Percentiles rank a stretch among this genome's conserved stretches.
These are phyloP conservation scores for Camillea tinctor DNA, from an alignment of 2,329 filamentous ascomycete species.

Conservation along the genomic window DNA sequence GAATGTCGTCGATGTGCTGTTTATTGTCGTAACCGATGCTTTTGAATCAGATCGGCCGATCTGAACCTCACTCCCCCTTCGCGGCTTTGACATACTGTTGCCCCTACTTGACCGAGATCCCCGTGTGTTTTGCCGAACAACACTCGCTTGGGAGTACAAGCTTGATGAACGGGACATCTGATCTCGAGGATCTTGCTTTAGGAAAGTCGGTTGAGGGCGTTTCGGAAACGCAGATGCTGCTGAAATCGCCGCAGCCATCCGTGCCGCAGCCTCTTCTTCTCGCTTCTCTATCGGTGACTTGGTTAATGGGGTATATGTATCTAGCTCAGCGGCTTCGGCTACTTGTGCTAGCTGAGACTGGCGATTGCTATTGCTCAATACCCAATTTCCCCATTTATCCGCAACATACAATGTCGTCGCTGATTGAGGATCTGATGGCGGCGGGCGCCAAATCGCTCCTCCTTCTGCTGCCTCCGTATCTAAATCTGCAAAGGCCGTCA, in stretches of 20 bases:
- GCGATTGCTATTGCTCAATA: conserved; percentile 41
- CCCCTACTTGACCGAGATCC: conserved; percentile 15
- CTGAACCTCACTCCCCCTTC: conserved; percentile 16
- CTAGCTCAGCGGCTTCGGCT: conserved; percentile 24
- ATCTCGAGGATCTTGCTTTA: conserved; percentile 18
- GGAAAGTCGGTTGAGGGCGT: conserved; percentile 33
- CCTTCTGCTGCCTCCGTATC: conserved; percentile 34
- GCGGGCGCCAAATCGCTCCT: conserved; percentile 51
- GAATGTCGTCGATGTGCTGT: conserved; percentile 25
- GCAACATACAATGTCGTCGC: conserved; percentile 49
- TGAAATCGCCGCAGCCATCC: conserved; percentile 23
- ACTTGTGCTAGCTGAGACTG: conserved; percentile 21
- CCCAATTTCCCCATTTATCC: conserved; percentile 55
- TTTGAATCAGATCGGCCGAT: conserved; percentile 27
- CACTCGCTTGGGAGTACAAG: conserved; percentile 37
- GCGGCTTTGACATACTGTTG: conserved; percentile 14
- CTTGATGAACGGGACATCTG: conserved; percentile 34
- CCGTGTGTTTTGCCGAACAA: conserved; percentile 13
- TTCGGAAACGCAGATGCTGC: conserved; percentile 23
- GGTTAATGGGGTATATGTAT: conserved; percentile 31
- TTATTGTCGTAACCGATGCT: conserved; percentile 41
- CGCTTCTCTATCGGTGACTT: conserved; percentile 31
- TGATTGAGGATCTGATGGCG: conserved; percentile 44
- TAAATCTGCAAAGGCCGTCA: conserved; percentile 33
- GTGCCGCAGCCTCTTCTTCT: conserved; percentile 22